Percentiles rank a stretch among this genome's conserved stretches.
Evolutionary conservation across 495 filamentous ascomycete genomes (phyloP).

Genomic region (Podospora didyma): DNA sequence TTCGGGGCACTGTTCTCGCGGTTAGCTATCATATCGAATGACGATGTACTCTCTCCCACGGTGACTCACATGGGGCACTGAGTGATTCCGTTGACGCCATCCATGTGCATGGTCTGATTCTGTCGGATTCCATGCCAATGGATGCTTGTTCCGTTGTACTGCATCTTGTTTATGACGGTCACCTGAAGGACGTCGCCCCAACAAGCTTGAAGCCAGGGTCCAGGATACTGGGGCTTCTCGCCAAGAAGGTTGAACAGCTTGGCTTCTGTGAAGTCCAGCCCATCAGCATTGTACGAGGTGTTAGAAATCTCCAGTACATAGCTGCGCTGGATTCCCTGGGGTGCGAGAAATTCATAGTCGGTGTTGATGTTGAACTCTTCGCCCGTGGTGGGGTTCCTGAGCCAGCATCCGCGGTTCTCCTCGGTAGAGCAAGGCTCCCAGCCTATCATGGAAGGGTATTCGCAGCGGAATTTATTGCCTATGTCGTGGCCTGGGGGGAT

Average conservation of each 20-base stretch:
- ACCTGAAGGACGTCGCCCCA: constrained; percentile 53
- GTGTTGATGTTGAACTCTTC: constrained; percentile 6
- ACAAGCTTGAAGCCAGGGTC: constrained; percentile 52
- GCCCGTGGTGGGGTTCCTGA: not conserved
- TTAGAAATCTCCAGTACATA: constrained; percentile 4
- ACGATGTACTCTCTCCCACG: too few species aligned
- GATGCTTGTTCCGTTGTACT: constrained; percentile 25
- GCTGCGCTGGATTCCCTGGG: not conserved
- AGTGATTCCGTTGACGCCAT: constrained; percentile 39
- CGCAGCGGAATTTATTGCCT: not conserved
- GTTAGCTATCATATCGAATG: too few species aligned
- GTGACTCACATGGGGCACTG: constrained; percentile 49
- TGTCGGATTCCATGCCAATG: constrained; percentile 51
- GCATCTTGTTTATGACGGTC: constrained; percentile 43
- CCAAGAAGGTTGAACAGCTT: constrained; percentile 27
- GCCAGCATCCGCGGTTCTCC: constrained; percentile 1
- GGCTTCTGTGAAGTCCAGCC: constrained; percentile 2
- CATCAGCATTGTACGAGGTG: constrained; percentile 1
- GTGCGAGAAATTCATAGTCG: constrained; percentile 3
- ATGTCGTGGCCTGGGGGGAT: not conserved
- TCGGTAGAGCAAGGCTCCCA: not conserved
- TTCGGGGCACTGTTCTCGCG: too few species aligned
- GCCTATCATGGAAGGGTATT: constrained; percentile 2
- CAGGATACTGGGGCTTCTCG: constrained; percentile 25
- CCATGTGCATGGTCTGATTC: constrained; percentile 17